Base-by-base conservation (phyloP, 768 basidiomycete species). In the Lactarius sp. region DNA sequence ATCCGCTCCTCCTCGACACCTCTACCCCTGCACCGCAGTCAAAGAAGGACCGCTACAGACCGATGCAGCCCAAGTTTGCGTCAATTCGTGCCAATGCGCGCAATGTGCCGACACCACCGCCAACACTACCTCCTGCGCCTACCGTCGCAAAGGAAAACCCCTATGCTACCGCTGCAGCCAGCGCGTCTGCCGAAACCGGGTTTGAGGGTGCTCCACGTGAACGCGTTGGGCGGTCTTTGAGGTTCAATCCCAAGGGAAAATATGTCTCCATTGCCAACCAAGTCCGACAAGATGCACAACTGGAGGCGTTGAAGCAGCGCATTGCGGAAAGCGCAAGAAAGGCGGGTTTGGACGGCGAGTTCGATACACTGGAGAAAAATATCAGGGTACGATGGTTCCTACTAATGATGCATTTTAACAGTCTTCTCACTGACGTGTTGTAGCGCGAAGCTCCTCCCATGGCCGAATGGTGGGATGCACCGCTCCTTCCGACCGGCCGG, bases 21-120 rank as follows among this genome's bases (percentile, higher is more conserved):
- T 82, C 87, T 0, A 78, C 83, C 7, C 70, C 76, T 3, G 76
- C 80, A 4, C 82, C 81, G 3, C 86, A 87, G 74, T 87, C 86
- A 33, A 91, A 90, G 76, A 93, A 95, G 74, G 92, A 97, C 74
- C 78, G 90, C 65, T 97, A 97, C 76, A 96, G 95, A 73, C 94
- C 96, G 18, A 98, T 99, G 95, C 94, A 95, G 67, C 97, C 97
- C 55, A 99, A 99, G 75, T 99, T 98, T 74, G 92, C 95, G 0
- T 92, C 93, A 3, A 94, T 96, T 75, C 94, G 89, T 81, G 90
- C 90, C 6, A 95, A 96, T 69, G 82, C 82, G 9, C 85, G 92
- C n/a, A 88, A 85, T 62, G 79, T 79, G 3, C 85, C 89, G 4
- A 85, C 86, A 0, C 85, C 89, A 3, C 84, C 75, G 3, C 79